Conservation (phyloP, 768 basidiomycete genomes). For the Tricholoma saponaceum region DNA sequence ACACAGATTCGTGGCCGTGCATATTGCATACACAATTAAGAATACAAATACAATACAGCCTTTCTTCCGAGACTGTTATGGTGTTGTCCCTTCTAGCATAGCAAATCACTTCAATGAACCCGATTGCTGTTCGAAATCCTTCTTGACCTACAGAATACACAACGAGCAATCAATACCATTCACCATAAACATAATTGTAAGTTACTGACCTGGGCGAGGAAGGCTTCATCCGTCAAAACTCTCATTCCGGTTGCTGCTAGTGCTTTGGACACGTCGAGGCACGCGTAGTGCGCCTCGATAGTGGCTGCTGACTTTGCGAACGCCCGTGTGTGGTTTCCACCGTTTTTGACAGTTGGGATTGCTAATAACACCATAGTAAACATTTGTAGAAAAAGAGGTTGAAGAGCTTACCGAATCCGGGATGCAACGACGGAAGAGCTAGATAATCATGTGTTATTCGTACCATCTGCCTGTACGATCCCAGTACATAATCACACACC, state of each 20-base stretch:
- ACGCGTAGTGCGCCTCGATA: conserved; percentile 41
- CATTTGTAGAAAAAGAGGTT: too few species aligned
- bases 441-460: not conserved
- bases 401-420: conserved; percentile 2
- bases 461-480: not conserved
- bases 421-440: conserved; percentile 5
- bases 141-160: not conserved
- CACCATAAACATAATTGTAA: not conserved
- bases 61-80: not conserved
- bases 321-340: conserved; percentile 53
- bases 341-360: conserved; percentile 49
- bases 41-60: not conserved
- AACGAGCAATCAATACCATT: too few species aligned
- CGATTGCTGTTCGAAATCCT: not conserved
- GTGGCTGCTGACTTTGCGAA: conserved; percentile 46
- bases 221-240: conserved; percentile 41
- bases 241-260: conserved; percentile 48
- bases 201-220: conserved; percentile 32
- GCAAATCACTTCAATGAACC: not conserved
- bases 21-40: too few species aligned
- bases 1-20: too few species aligned
- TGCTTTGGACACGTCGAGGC: conserved; percentile 43
- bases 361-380: too few species aligned
- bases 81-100: not conserved
- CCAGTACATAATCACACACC: not conserved